Conservation (phyloP, 352 stramenopile genomes). For the Salisapilia sapeloensis region DNA sequence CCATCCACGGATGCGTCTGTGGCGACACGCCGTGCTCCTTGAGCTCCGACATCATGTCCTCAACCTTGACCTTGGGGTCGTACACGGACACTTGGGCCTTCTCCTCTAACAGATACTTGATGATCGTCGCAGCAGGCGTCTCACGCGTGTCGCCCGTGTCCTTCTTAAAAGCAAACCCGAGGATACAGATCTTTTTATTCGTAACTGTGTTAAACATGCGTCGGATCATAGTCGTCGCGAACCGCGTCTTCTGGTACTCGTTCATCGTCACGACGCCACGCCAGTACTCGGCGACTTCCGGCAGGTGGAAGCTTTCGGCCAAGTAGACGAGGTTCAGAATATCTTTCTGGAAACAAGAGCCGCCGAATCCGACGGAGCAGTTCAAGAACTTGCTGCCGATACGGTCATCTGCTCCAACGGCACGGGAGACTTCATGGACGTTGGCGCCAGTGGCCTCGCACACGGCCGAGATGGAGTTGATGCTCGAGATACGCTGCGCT, state of each 20-base stretch:
- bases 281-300: slow-evolving; percentile 98
- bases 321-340: slow-evolving; percentile 99
- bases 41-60: slow-evolving; percentile 82
- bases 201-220: slow-evolving; percentile 99
- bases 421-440: slow-evolving; percentile 94
- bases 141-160: slow-evolving; percentile 99
- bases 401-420: slow-evolving; percentile 94
- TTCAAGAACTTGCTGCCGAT: slow-evolving; percentile 98
- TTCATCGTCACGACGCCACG: slow-evolving; percentile 98
- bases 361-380: slow-evolving; percentile 97
- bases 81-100: slow-evolving; percentile 92
- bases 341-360: slow-evolving; percentile 99
- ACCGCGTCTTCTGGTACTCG: slow-evolving; percentile 99
- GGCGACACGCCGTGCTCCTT: slow-evolving; percentile 83
- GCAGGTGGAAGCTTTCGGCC: slow-evolving; percentile 93
- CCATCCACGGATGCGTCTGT: slow-evolving; percentile 77
- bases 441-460: slow-evolving; percentile 97
- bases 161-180: slow-evolving; percentile 99
- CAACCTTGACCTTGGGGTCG: slow-evolving; percentile 95
- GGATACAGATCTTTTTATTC: slow-evolving; percentile 98
- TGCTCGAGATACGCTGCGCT: slow-evolving; percentile 97
- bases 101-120: slow-evolving; percentile 94
- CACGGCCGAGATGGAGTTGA: slow-evolving; percentile 99
- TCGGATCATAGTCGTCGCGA: slow-evolving; percentile 94
- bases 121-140: slow-evolving; percentile 94